Percentiles rank a stretch among this genome's conserved stretches.
Conservation (phyloP, 2,329 filamentous ascomycete genomes). For the Phialophora macrospora region DNA sequence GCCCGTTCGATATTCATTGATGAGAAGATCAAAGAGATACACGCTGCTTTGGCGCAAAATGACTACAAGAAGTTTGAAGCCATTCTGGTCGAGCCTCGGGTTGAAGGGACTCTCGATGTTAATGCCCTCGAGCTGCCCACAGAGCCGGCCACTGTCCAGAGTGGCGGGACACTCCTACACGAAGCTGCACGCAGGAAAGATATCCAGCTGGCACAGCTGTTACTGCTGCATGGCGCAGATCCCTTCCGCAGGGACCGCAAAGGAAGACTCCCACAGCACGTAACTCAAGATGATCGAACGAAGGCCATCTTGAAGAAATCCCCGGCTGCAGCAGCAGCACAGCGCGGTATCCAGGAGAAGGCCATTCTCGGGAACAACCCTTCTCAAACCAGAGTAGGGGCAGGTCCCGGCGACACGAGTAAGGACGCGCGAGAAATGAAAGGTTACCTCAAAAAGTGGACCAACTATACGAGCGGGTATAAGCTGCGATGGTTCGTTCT, state of each 20-base stretch:
- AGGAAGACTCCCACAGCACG: slow-evolving; percentile 92
- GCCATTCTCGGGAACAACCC: slow-evolving; percentile 81
- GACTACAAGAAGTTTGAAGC: slow-evolving; percentile 80
- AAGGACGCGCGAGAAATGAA: slow-evolving; percentile 97
- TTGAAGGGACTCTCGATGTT: slow-evolving; percentile 87
- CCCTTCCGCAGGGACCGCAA: slow-evolving; percentile 94
- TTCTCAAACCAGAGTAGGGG: slow-evolving; percentile 48
- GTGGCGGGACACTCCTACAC: slow-evolving; percentile 90
- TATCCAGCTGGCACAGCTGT: slow-evolving; percentile 81
- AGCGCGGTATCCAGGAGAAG: slow-evolving; percentile 95
- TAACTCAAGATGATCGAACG: slow-evolving; percentile 92
- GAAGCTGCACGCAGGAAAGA: slow-evolving; percentile 90
- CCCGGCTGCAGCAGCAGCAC: slow-evolving; percentile 89
- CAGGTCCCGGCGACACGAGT: slow-evolving; percentile 62
- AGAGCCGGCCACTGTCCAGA: slow-evolving; percentile 74
- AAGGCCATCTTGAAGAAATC: slow-evolving; percentile 89
- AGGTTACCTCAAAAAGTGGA: slow-evolving; percentile 99
- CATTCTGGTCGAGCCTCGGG: slow-evolving; percentile 79
- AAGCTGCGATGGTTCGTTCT: slow-evolving; percentile 97
- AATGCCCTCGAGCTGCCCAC: slow-evolving; percentile 89
- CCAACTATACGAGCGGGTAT: slow-evolving; percentile 96
- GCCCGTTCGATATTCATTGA: slow-evolving; percentile 89
- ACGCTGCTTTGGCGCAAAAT: slow-evolving; percentile 72
- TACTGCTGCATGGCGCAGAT: slow-evolving; percentile 92
- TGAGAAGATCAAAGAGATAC: slow-evolving; percentile 79